Conservation (phyloP, 768 basidiomycete genomes). For the Rhodotorula babjevae region DNA sequence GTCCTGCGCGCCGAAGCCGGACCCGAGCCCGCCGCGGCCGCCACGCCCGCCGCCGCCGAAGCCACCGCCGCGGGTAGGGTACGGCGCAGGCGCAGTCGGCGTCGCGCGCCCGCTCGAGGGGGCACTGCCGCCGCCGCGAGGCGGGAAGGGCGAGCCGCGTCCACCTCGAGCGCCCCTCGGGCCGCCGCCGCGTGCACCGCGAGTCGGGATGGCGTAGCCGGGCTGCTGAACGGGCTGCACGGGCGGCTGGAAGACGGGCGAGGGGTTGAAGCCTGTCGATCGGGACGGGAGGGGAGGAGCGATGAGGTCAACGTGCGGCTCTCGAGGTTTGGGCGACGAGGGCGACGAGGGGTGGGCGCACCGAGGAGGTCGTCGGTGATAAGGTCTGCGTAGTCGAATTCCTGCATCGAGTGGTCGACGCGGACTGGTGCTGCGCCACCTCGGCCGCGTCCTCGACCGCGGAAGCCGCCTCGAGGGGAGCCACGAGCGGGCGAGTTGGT, state of each 20-base stretch:
- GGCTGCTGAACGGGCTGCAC: neutral
- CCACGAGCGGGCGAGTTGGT: neutral
- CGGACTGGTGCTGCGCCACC: neutral
- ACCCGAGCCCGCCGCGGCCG: conserved; percentile 1
- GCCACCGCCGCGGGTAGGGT: neutral
- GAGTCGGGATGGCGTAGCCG: conserved; percentile 10
- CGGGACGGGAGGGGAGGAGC: too few species aligned
- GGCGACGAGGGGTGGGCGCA: neutral
- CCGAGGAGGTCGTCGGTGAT: conserved; percentile 13
- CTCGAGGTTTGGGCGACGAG: neutral
- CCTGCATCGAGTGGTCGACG: conserved; percentile 13
- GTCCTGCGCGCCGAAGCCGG: neutral
- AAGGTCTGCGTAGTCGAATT: conserved; percentile 25
- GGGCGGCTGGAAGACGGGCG: conserved; percentile 5
- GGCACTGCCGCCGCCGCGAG: neutral
- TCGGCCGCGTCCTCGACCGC: conserved; percentile 1
- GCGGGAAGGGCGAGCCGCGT: neutral
- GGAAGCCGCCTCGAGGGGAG: neutral
- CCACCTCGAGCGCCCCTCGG: conserved; percentile 3
- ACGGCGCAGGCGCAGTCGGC: neutral
- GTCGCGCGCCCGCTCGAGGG: neutral
- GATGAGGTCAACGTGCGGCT: conserved; percentile 6
- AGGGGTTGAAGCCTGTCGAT: conserved; percentile 20
- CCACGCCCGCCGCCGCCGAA: neutral
- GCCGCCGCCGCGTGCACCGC: neutral